Conservation (phyloP, 164 flowering plant species). For the Tetracentron sinense region DNA sequence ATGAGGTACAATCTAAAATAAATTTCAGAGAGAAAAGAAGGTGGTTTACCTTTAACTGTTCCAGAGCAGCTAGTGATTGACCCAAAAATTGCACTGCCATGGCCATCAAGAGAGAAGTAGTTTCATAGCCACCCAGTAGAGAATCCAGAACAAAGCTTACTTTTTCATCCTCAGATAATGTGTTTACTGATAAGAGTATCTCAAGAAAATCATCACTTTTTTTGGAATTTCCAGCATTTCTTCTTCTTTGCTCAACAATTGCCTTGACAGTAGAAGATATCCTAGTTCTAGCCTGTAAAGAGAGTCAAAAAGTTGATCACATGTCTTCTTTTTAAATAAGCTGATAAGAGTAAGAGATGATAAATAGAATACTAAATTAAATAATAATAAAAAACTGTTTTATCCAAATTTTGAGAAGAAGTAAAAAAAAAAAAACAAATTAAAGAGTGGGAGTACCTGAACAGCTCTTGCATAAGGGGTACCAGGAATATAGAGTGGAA, state of each 20-base stretch:
- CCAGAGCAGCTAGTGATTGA: too few relatives aligned
- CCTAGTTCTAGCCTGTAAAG: constrained; percentile 73
- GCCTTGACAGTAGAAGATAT: too few relatives aligned
- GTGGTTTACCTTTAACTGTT: too few relatives aligned
- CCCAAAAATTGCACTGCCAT: too few relatives aligned
- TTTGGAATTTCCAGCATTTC: constrained; percentile 12
- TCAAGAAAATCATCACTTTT: constrained; percentile 52
- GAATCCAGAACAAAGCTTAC: constrained; percentile 66
- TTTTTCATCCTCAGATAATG: constrained; percentile 58
- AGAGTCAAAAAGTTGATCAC: constrained; percentile 16
- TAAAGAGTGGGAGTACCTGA: constrained; percentile 18
- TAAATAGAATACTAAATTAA: not conserved
- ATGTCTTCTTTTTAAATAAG: constrained; percentile 1
- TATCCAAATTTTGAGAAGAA: too few relatives aligned
- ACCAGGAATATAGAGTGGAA: too few relatives aligned
- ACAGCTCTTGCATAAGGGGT: constrained; percentile 56
- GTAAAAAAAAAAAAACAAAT: too few relatives aligned
- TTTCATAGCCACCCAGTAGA: constrained; percentile 68
- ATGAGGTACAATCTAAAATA: too few relatives aligned
- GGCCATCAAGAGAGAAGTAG: constrained; percentile 59
- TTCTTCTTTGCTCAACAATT: constrained; percentile 50
- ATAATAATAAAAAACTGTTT: too few relatives aligned
- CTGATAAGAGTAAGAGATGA: not conserved
- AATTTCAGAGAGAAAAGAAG: too few relatives aligned
- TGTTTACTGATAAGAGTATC: constrained; percentile 42